Evolutionary conservation across 2,329 filamentous ascomycete genomes (phyloP).

Genomic region (Trichocomaceae sp.): DNA sequence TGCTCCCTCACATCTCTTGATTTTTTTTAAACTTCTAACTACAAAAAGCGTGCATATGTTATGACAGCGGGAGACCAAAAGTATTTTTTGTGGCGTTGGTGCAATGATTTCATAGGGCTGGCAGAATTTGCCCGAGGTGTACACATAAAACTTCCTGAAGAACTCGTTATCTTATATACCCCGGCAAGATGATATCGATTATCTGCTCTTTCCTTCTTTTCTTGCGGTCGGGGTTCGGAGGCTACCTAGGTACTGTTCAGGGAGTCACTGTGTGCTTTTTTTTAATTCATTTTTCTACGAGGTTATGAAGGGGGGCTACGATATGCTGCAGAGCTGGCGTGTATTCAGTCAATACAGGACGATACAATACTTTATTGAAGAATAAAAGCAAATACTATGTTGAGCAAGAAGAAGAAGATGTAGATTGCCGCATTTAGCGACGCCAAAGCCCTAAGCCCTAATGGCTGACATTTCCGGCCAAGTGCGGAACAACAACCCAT

Average conservation of each 20-base stretch:
- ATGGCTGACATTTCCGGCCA: constrained; percentile 5
- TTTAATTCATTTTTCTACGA: neutral
- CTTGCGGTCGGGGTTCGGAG: neutral
- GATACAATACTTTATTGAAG: no score
- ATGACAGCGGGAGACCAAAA: constrained; percentile 14
- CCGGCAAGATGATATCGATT: constrained; percentile 7
- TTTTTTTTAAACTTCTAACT: constrained; percentile 7
- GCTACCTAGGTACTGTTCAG: neutral
- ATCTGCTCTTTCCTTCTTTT: neutral
- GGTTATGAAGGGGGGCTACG: neutral
- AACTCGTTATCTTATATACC: constrained; percentile 10
- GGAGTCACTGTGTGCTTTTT: neutral
- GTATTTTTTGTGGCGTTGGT: constrained; percentile 13
- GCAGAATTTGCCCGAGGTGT: constrained; percentile 5
- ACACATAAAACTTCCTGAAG: constrained; percentile 9
- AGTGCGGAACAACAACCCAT: constrained; percentile 13
- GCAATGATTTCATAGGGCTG: constrained; percentile 6
- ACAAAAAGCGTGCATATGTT: constrained; percentile 12
- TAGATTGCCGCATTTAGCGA: neutral
- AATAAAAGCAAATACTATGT: neutral
- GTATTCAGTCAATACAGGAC: no score
- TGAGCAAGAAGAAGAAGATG: neutral
- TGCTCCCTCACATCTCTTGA: neutral
- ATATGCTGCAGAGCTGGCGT: neutral
- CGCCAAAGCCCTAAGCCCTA: constrained; percentile 14